These are phyloP conservation scores for Purpureocillium takamizusanense DNA, from an alignment of 2,329 filamentous ascomycete species.

Conservation along the genomic window DNA sequence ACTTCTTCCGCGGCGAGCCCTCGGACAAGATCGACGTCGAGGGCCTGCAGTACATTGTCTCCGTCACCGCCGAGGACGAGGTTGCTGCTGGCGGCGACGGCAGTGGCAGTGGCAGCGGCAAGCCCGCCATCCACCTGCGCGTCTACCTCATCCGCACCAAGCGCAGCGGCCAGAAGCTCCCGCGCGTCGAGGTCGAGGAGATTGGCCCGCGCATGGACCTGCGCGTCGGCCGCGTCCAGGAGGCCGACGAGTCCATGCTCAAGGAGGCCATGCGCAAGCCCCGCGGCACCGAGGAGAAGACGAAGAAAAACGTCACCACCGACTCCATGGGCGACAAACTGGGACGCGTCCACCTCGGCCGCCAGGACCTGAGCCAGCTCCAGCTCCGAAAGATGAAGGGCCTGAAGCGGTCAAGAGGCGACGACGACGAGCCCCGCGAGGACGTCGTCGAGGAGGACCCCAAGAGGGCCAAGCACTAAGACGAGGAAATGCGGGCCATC, in stretches of 20 bases:
- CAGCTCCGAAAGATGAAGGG: constrained; percentile 99
- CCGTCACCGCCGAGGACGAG: constrained; percentile 65
- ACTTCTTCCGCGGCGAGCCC: constrained; percentile 77
- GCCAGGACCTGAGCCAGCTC: constrained; percentile 76
- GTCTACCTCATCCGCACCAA: constrained; percentile 82
- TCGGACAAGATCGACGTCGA: constrained; percentile 84
- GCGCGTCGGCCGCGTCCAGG: constrained; percentile 68
- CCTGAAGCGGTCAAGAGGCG: constrained; percentile 72
- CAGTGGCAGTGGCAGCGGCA: constrained; percentile 30
- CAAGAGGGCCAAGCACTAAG: constrained; percentile 25
- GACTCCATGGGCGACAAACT: constrained; percentile 95
- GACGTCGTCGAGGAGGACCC: constrained; percentile 29
- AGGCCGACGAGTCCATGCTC: constrained; percentile 68
- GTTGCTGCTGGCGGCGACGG: constrained; percentile 1
- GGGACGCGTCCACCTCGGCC: constrained; percentile 82
- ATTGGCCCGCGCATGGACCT: constrained; percentile 94
- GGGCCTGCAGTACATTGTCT: constrained; percentile 84
- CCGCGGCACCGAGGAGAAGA: constrained; percentile 63
- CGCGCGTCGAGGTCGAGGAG: constrained; percentile 87
- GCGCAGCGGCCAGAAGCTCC: constrained; percentile 77
- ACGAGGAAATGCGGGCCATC: neutral
- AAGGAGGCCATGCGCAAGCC: constrained; percentile 89
- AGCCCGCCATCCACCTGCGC: constrained; percentile 57
- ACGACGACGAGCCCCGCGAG: constrained; percentile 38
- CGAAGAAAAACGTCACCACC: constrained; percentile 94